Evolutionary conservation across 148 eudicot species (phyloP).

Genomic region (Vaccinium corymbosum): DNA sequence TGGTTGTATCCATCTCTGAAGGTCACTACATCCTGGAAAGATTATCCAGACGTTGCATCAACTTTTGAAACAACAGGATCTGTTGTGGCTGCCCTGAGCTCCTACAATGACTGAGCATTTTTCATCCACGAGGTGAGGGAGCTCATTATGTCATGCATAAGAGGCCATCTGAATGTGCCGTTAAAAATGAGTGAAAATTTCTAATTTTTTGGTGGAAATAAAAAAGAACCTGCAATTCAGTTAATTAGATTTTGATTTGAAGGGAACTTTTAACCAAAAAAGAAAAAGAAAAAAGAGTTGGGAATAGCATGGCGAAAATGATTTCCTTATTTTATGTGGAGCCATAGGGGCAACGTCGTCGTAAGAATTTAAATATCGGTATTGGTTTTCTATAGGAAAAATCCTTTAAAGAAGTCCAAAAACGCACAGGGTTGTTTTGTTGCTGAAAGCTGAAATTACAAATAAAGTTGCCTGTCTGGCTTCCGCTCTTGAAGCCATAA

Average conservation of each 20-base stretch:
- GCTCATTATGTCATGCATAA: neutral
- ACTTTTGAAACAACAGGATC: slow-evolving; percentile 86
- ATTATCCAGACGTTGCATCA: slow-evolving; percentile 79
- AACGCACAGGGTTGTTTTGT: neutral
- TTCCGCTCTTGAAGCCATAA: neutral
- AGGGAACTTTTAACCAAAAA: neutral
- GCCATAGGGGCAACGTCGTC: neutral
- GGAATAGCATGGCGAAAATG: neutral
- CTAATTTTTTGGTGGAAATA: neutral
- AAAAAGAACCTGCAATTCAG: neutral
- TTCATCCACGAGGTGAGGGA: slow-evolving; percentile 16
- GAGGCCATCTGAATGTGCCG: neutral
- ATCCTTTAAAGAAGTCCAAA: neutral
- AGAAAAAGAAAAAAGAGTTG: no score
- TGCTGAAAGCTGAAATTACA: slow-evolving; percentile 1
- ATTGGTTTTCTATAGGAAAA: neutral
- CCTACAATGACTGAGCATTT: slow-evolving; percentile 48
- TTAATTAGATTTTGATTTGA: neutral
- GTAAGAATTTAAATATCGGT: neutral
- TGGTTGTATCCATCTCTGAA: slow-evolving; percentile 85
- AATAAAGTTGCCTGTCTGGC: neutral
- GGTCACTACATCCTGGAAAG: slow-evolving; percentile 85
- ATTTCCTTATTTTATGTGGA: neutral
- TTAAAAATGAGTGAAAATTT: neutral
- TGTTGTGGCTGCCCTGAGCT: slow-evolving; percentile 88